These are phyloP conservation scores for Lavandula angustifolia DNA, from an alignment of 257 asterid genomes.

Conservation along the genomic window DNA sequence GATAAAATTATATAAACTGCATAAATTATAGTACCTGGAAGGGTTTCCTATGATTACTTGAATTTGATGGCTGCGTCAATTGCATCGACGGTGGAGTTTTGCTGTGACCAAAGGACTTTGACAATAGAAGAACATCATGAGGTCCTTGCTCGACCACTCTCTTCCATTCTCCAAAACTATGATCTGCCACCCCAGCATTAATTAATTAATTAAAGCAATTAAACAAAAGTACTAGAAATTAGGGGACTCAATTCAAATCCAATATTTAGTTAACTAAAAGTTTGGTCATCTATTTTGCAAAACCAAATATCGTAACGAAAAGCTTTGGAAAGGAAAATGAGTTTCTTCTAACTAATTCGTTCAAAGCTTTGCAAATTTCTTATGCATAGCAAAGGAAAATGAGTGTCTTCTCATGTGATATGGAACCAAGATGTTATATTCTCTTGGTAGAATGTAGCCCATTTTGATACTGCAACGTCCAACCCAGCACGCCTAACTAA, in stretches of 20 bases:
- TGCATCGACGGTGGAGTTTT: constrained; percentile 74
- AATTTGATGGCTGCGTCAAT: constrained; percentile 65
- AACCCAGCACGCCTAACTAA: background rate
- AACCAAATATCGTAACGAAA: too few relatives aligned
- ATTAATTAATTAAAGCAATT: background rate
- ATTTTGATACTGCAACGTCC: background rate
- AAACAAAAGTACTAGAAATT: background rate
- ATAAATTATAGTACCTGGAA: constrained; percentile 26
- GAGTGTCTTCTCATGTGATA: background rate
- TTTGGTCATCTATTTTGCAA: too few relatives aligned
- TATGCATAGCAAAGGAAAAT: constrained; percentile 1
- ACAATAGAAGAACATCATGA: constrained; percentile 79
- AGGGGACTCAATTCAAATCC: too few relatives aligned
- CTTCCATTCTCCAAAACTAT: constrained; percentile 87
- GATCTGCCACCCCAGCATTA: constrained; percentile 49
- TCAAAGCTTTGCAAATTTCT: too few relatives aligned
- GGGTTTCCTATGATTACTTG: background rate
- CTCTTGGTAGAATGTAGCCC: background rate
- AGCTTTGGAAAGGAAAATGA: too few relatives aligned
- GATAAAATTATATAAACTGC: background rate
- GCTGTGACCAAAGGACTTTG: constrained; percentile 88
- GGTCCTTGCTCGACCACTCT: constrained; percentile 97
- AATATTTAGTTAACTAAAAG: too few relatives aligned
- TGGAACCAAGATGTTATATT: background rate
- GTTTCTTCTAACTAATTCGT: too few relatives aligned